phyloP scores from a whole-genome alignment of 2,329 filamentous ascomycete genomes.

The Polytolypa hystricis region DNA sequence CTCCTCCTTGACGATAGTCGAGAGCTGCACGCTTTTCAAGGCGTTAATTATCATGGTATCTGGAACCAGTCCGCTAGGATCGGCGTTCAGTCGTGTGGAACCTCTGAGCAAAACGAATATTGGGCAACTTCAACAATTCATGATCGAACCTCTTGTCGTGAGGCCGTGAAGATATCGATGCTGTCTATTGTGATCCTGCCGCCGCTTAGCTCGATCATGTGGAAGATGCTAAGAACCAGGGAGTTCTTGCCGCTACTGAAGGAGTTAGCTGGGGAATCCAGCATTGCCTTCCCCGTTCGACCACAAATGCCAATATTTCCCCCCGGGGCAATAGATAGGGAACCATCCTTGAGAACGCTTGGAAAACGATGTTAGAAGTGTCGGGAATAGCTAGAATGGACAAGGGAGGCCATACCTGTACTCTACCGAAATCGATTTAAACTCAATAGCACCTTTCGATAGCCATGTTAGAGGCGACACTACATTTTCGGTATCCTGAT shows the following conservation, averaged over 20 bases:
- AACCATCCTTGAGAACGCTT: slow-evolving; percentile 18
- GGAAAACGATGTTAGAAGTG: too few relatives aligned
- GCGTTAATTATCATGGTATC: slow-evolving; percentile 27
- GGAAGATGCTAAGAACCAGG: slow-evolving; percentile 31
- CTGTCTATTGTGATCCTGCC: slow-evolving; percentile 35
- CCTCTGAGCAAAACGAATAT: slow-evolving; percentile 33
- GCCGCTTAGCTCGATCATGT: slow-evolving; percentile 30
- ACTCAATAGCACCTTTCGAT: slow-evolving; percentile 25
- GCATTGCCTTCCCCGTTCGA: slow-evolving; percentile 16
- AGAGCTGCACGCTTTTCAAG: slow-evolving; percentile 28
- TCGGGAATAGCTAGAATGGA: too few relatives aligned
- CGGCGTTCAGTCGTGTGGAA: slow-evolving; percentile 28
- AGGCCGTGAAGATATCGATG: slow-evolving; percentile 29
- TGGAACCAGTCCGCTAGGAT: slow-evolving; percentile 23
- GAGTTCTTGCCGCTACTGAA: slow-evolving; percentile 32
- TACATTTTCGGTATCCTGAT: slow-evolving; percentile 26
- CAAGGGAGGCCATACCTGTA: slow-evolving; percentile 19
- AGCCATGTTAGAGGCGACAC: slow-evolving; percentile 27
- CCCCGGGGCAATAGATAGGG: slow-evolving; percentile 17
- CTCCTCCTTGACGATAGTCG: slow-evolving; percentile 26
- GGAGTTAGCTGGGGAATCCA: too few relatives aligned
- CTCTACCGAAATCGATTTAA: slow-evolving; percentile 26
- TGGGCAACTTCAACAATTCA: slow-evolving; percentile 35
- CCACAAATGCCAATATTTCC: slow-evolving; percentile 27
- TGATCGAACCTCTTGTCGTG: slow-evolving; percentile 29